Percentiles rank a stretch among this genome's conserved stretches.
phyloP scores from a whole-genome alignment of 495 filamentous ascomycete species.

The Xylaria curta region DNA sequence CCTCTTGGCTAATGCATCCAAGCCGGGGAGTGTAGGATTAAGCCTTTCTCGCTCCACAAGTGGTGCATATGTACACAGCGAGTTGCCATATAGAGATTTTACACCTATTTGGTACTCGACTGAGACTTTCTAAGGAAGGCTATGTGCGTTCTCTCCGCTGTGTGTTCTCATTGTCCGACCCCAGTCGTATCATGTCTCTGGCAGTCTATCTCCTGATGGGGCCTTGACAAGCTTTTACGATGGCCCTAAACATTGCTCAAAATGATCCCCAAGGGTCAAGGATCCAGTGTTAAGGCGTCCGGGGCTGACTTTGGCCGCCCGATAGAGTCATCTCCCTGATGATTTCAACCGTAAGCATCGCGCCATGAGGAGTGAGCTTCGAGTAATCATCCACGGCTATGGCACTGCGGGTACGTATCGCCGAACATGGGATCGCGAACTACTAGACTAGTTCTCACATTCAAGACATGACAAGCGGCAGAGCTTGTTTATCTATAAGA shows the following conservation, averaged over 20 bases:
- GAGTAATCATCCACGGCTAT: constrained; percentile 23
- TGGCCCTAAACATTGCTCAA: background rate
- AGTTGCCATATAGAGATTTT: background rate
- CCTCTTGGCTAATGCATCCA: constrained; percentile 1
- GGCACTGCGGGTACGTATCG: background rate
- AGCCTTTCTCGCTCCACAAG: constrained; percentile 8
- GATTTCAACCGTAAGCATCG: constrained; percentile 25
- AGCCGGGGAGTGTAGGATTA: background rate
- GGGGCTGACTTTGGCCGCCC: constrained; percentile 15
- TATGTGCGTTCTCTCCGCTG: background rate
- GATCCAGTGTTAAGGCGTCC: constrained; percentile 9
- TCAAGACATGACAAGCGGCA: background rate
- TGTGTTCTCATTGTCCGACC: background rate
- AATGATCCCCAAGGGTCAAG: background rate
- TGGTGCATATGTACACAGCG: background rate
- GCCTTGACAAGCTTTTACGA: constrained; percentile 7
- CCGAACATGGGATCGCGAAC: constrained; percentile 17
- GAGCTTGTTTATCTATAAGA: constrained; percentile 20
- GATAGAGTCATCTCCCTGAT: background rate
- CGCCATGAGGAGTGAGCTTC: constrained; percentile 23
- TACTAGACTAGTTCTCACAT: background rate
- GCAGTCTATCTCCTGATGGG: background rate
- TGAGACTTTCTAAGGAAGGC: constrained; percentile 6
- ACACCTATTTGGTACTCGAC: background rate
- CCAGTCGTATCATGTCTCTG: background rate